Evolutionary conservation across 2,329 filamentous ascomycete species (phyloP), one percentile per base, ranked within the genome.

Genomic region (Neofusicoccum parvum): DNA sequence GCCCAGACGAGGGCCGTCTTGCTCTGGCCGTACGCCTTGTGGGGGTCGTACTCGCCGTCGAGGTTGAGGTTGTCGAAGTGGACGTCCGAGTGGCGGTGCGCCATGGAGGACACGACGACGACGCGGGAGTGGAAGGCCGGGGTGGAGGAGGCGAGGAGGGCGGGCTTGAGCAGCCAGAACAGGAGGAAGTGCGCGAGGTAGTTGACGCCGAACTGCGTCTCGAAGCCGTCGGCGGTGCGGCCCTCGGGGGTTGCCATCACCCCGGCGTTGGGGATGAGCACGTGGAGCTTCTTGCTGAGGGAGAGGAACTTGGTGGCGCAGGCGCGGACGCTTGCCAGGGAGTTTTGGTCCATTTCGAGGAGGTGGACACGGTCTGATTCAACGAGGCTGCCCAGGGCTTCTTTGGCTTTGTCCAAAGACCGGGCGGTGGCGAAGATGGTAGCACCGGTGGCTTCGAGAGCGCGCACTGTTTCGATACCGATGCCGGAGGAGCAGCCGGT

Each of bases 381-480:
- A 11, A 3, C 17, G 11, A 71, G 51, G 53, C 51, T 32, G 20
- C 64, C 67, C 9, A 71, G 58, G 6, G 66, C 71, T 7, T 48
- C 17, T 43, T 67, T 64, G 17, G 78, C 76, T 68, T 82, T 82
- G 4, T 70, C 66, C 1, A 81, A 66, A 67, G 83, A 73, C 14
- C 83, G 77, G 1, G 76, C 80, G 1, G 81, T 81, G 7, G 79
- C 70, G 69, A 76, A 83, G 53, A 83, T 68, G 27, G 73, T 80
- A 9, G 81, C 81, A 11, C 82, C 82, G 0, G 83, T 81, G 10
- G 75, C 70, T 27, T 75, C 70, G n/a, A 86, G 74, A 2, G 82
- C 82, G 14, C 75, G 59, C 6, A 70, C 69, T 12, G 71, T 74
- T 5, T 73, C 70, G 20, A 70, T 66, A 49, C 73, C 72, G 48